Evolutionary conservation across 2,329 filamentous ascomycete species (phyloP), one percentile per base, ranked within the genome.

Genomic region (Byssochlamys sp.): DNA sequence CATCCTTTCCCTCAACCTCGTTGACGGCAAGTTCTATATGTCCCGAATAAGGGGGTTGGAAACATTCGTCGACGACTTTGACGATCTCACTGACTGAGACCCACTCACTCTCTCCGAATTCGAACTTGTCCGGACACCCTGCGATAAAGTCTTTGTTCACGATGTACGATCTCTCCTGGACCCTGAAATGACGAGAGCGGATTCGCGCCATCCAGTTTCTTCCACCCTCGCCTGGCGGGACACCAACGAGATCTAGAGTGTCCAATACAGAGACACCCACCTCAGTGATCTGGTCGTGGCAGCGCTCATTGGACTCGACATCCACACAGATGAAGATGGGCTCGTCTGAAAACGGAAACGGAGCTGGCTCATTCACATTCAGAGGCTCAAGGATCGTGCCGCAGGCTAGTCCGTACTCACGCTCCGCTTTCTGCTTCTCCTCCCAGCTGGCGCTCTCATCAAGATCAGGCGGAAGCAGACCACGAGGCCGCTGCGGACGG

Each of bases 201-300:
- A 96, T 87, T 54, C 80, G 72, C 0, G 75, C 65, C 62, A 83
- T 81, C 91, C 91, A 96, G 39, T 84, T 79, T 48, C 75, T 65
- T 2, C 85, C 89, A 27, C 77, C 72, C 2, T 75, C 65, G 0
- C 89, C 89, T 2, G 89, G 88, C 0, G 82, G 66, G 0, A 84
- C 60, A 6, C 71, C 74, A 1, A 73, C 65, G 25, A 90, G 71
- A 54, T 83, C 79, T 24, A 75, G 70, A 0, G 88, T 91, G 69
- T 97, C 91, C 0, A 97, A 78, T 2, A 86, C 85, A 1, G 90
- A 86, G 48, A 99, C 78, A 0, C 94, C 94, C 45, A 99, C 80
- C 71, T 99, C 94, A 0, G 91, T 95, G 58, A 97, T 81, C 11
- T 82, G 77, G 33, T 79, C 76, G 11, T 84, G 81, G 51, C 82